Evolutionary conservation across 768 basidiomycete genomes (phyloP).

Genomic region (Mycena vitilis): DNA sequence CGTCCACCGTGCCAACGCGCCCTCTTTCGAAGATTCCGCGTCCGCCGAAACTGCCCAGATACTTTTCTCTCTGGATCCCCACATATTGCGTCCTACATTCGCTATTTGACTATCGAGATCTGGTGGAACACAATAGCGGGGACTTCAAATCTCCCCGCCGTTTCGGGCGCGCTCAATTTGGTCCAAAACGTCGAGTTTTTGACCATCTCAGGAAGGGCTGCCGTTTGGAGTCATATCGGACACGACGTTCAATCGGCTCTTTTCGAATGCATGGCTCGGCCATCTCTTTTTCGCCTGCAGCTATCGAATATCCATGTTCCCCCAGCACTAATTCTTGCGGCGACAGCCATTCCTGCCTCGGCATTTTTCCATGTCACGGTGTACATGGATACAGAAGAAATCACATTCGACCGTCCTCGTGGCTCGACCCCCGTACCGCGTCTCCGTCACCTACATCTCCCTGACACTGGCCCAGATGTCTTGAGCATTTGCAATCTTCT

Average conservation of each 20-base stretch:
- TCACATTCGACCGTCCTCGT: background rate
- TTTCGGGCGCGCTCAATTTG: background rate
- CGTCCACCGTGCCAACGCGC: slow-evolving; percentile 19
- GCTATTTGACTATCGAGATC: slow-evolving; percentile 10
- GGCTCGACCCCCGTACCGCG: background rate
- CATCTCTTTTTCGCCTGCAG: background rate
- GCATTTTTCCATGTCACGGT: slow-evolving; percentile 11
- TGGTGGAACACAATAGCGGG: background rate
- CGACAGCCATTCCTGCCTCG: slow-evolving; percentile 9
- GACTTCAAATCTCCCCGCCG: background rate
- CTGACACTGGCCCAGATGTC: background rate
- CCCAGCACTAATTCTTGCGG: slow-evolving; percentile 1
- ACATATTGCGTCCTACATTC: slow-evolving; percentile 19
- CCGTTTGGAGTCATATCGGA: background rate
- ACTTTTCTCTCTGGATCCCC: slow-evolving; percentile 10
- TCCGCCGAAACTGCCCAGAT: background rate
- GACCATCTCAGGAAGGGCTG: background rate
- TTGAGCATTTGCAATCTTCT: slow-evolving; percentile 4
- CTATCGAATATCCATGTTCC: slow-evolving; percentile 1
- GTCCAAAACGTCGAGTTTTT: slow-evolving; percentile 10
- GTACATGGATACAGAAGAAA: background rate
- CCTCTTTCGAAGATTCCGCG: slow-evolving; percentile 8
- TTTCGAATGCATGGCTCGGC: slow-evolving; percentile 3
- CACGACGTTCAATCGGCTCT: background rate
- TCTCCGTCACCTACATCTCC: slow-evolving; percentile 4